Evolutionary conservation across 805 yeast species (phyloP).

Genomic region (Pichia membranifaciens): DNA sequence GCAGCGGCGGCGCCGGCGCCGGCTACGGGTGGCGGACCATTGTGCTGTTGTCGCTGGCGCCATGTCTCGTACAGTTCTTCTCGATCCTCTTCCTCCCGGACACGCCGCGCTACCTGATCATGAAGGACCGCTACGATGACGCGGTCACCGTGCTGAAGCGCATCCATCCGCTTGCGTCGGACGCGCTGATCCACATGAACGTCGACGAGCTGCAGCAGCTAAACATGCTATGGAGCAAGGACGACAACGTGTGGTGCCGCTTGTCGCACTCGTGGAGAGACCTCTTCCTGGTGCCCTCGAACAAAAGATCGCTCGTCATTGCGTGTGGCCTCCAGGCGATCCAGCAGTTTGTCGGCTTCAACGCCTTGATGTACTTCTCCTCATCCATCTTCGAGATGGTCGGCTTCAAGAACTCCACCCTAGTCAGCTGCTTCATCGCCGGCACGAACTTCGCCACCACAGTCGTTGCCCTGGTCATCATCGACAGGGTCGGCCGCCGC

Average conservation of each 20-base stretch:
- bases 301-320: conserved; percentile 45
- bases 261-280: conserved; percentile 36
- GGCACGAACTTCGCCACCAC: conserved; percentile 53
- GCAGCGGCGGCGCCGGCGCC: conserved; percentile 30
- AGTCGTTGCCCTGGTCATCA: conserved; percentile 41
- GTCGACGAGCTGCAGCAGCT: conserved; percentile 37
- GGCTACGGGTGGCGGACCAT: conserved; percentile 47
- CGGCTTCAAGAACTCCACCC: conserved; percentile 47
- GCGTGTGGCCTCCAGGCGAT: conserved; percentile 54
- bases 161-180: conserved; percentile 35
- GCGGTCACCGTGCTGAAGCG: conserved; percentile 37
- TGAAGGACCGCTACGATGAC: conserved; percentile 34
- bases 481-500: conserved; percentile 49
- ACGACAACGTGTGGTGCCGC: conserved; percentile 5
- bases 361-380: conserved; percentile 52
- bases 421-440: conserved; percentile 49
- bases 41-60: conserved; percentile 47
- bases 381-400: conserved; percentile 49
- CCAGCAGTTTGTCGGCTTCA: conserved; percentile 54
- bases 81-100: conserved; percentile 47
- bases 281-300: conserved; percentile 38
- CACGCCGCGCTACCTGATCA: conserved; percentile 48
- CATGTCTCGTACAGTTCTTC: conserved; percentile 42
- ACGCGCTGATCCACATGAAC: conserved; percentile 33
- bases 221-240: conserved; percentile 29